These are phyloP conservation scores for Sclerotinia minor DNA, from an alignment of 2,329 filamentous ascomycete species.

Conservation along the genomic window DNA sequence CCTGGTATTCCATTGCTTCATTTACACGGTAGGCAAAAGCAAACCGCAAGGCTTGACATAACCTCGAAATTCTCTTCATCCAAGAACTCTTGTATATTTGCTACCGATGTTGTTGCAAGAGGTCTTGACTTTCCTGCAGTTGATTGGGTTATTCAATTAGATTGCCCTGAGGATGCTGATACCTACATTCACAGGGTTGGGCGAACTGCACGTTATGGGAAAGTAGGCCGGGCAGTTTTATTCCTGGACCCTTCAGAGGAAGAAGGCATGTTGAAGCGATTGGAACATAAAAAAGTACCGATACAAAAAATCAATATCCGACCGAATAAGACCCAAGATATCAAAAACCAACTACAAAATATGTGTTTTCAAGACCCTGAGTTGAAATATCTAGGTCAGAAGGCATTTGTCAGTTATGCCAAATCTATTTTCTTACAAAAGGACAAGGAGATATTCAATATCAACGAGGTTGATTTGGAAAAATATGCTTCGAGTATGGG, in stretches of 20 bases:
- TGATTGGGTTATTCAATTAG: constrained; percentile 98
- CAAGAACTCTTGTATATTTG: constrained; percentile 85
- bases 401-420: constrained; percentile 89
- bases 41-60: constrained; percentile 82
- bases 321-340: constrained; percentile 83
- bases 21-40: constrained; percentile 91
- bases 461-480: constrained; percentile 81
- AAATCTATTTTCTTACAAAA: constrained; percentile 84
- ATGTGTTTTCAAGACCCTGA: constrained; percentile 96
- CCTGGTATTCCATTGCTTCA: constrained; percentile 92
- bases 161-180: constrained; percentile 93
- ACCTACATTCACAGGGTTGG: constrained; percentile 98
- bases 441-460: constrained; percentile 87
- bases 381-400: constrained; percentile 92
- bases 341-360: constrained; percentile 82
- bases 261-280: constrained; percentile 79
- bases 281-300: constrained; percentile 87
- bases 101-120: constrained; percentile 91
- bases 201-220: constrained; percentile 89
- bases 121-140: constrained; percentile 95
- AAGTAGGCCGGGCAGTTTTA: constrained; percentile 80
- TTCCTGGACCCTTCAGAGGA: constrained; percentile 94
- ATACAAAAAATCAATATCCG: constrained; percentile 84
- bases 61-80: constrained; percentile 78
- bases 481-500: constrained; percentile 83